These are phyloP conservation scores for Plasmodium fragile DNA, from an alignment of 169 alveolate species.

Conservation along the genomic window DNA sequence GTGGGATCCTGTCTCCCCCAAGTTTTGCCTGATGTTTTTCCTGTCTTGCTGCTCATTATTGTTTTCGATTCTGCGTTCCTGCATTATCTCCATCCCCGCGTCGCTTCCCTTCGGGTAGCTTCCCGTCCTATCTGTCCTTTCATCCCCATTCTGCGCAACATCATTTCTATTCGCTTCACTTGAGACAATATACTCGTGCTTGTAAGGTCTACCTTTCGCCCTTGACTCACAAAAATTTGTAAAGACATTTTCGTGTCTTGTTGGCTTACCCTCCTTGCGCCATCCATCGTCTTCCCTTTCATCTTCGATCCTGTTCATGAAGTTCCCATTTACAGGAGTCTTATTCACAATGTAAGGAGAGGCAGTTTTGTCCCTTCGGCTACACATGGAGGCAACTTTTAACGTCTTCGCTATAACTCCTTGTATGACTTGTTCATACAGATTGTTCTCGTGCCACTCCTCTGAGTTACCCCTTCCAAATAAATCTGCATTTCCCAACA, in stretches of 20 bases:
- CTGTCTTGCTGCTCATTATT: background rate
- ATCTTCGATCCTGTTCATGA: background rate
- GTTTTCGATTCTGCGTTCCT: background rate
- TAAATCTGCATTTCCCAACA: background rate
- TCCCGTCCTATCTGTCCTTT: background rate
- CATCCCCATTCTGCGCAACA: background rate
- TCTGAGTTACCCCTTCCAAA: background rate
- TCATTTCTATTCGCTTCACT: background rate
- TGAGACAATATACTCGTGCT: background rate
- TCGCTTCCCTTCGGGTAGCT: background rate
- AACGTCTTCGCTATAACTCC: conserved; percentile 22
- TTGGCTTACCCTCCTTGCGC: background rate
- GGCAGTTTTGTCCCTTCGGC: background rate
- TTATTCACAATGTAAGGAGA: background rate
- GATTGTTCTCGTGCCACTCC: background rate
- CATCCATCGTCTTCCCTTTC: background rate
- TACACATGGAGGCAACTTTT: conserved; percentile 12
- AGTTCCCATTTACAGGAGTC: background rate
- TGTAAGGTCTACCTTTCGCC: background rate
- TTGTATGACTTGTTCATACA: conserved; percentile 24
- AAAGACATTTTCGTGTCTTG: background rate
- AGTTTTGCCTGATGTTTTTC: background rate
- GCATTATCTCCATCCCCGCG: background rate
- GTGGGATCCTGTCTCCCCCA: background rate
- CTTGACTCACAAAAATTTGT: background rate